phyloP scores from a whole-genome alignment of 805 yeast genomes.

The Starmera dryadoides region DNA sequence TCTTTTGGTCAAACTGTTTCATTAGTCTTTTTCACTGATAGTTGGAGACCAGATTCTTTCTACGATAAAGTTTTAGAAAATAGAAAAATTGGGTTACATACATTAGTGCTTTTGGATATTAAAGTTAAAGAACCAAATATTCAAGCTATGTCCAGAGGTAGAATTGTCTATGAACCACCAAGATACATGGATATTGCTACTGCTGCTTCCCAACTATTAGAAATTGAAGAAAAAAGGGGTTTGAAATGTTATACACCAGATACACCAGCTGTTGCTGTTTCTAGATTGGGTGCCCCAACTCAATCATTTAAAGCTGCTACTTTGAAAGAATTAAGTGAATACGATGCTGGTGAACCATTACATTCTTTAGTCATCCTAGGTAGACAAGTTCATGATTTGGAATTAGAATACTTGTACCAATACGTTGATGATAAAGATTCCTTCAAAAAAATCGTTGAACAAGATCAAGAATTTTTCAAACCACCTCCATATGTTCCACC shows the following conservation, averaged over 20 bases:
- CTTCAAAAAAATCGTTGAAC: conserved; percentile 35
- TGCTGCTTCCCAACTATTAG: conserved; percentile 82
- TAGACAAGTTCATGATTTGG: conserved; percentile 89
- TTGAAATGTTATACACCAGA: conserved; percentile 76
- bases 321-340: conserved; percentile 63
- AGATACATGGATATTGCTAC: conserved; percentile 90
- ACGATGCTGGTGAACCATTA: conserved; percentile 90
- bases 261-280: conserved; percentile 91
- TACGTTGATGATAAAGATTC: conserved; percentile 56
- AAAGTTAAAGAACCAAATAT: conserved; percentile 95
- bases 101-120: conserved; percentile 81
- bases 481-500: conserved; percentile 64
- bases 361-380: conserved; percentile 91
- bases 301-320: conserved; percentile 86
- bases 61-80: conserved; percentile 86
- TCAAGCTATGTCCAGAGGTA: conserved; percentile 89
- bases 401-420: conserved; percentile 74
- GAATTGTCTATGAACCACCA: conserved; percentile 92
- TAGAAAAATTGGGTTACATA: conserved; percentile 85
- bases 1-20: conserved; percentile 98
- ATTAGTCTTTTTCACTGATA: conserved; percentile 88
- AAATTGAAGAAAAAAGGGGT: conserved; percentile 71
- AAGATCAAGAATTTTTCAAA: conserved; percentile 64
- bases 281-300: conserved; percentile 81
- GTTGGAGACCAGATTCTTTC: conserved; percentile 95